phyloP scores from a whole-genome alignment of 2,329 filamentous ascomycete genomes.

The Phialophora verrucosa region DNA sequence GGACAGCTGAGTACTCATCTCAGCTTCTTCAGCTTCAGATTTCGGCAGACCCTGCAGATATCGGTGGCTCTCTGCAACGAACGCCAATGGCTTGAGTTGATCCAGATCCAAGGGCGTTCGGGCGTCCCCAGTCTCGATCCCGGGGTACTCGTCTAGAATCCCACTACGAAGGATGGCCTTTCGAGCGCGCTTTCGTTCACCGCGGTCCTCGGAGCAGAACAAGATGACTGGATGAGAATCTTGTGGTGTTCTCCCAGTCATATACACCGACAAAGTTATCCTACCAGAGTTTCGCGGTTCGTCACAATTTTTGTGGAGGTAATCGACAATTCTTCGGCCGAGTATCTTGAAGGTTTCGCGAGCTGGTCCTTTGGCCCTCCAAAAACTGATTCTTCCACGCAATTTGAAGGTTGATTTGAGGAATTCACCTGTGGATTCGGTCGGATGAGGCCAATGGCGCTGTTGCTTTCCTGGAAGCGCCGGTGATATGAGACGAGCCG shows the following conservation, averaged over 20 bases:
- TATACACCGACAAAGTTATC: conserved; percentile 1
- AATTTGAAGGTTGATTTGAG: neutral
- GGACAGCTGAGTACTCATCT: no score
- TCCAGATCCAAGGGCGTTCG: no score
- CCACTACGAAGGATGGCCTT: no score
- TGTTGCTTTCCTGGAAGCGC: conserved; percentile 1
- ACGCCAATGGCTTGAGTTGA: no score
- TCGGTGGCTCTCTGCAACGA: no score
- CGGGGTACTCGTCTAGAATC: no score
- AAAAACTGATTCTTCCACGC: neutral
- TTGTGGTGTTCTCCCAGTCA: neutral
- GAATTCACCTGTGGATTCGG: conserved; percentile 1
- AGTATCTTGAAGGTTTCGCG: neutral
- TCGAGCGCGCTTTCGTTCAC: neutral
- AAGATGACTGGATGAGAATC: conserved; percentile 9
- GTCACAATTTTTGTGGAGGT: neutral
- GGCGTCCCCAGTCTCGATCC: no score
- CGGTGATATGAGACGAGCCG: no score
- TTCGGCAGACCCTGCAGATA: no score
- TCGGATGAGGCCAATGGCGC: neutral
- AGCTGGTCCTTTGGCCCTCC: conserved; percentile 15
- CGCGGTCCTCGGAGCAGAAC: neutral
- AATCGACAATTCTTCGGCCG: neutral
- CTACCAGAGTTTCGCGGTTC: neutral
- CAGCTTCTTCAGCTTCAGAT: no score